phyloP scores from a whole-genome alignment of 2,329 filamentous ascomycete genomes.

The Ascochyta fabae region DNA sequence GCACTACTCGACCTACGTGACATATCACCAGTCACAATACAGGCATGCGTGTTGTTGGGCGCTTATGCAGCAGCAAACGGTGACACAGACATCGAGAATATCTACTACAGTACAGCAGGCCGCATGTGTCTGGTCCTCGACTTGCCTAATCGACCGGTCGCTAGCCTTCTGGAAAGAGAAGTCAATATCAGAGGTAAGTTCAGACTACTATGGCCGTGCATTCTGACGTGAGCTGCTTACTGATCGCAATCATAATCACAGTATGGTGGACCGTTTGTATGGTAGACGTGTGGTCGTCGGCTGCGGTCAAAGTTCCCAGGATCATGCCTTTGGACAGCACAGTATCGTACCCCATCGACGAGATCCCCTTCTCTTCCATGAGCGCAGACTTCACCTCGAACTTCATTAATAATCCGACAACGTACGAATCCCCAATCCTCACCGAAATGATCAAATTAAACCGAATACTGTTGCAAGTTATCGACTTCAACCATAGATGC shows the following conservation, averaged over 20 bases:
- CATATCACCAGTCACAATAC: slow-evolving; percentile 24
- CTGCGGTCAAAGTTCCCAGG: slow-evolving; percentile 28
- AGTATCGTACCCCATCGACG: slow-evolving; percentile 31
- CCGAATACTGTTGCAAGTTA: slow-evolving; percentile 28
- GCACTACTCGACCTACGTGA: slow-evolving; percentile 28
- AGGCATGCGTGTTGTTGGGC: slow-evolving; percentile 28
- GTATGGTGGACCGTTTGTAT: slow-evolving; percentile 35
- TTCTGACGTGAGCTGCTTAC: background rate
- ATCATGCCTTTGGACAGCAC: slow-evolving; percentile 31
- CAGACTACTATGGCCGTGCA: background rate
- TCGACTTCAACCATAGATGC: slow-evolving; percentile 32
- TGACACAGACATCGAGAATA: slow-evolving; percentile 33
- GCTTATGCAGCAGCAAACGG: slow-evolving; percentile 33
- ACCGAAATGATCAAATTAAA: slow-evolving; percentile 37
- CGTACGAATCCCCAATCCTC: slow-evolving; percentile 26
- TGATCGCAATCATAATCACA: background rate
- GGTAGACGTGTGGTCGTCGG: slow-evolving; percentile 36
- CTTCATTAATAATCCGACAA: slow-evolving; percentile 16
- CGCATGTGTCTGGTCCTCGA: slow-evolving; percentile 32
- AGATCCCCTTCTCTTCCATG: slow-evolving; percentile 31
- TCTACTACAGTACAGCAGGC: slow-evolving; percentile 32
- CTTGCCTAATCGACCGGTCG: slow-evolving; percentile 27
- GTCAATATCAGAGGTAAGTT: slow-evolving; percentile 30
- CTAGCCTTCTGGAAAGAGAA: slow-evolving; percentile 29
- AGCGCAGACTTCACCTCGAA: slow-evolving; percentile 17